A percentile compares a stretch with the other conserved stretches of the same genome.
Evolutionary conservation across 805 yeast species (phyloP).

Genomic region (Cyberlindnera maclurae): DNA sequence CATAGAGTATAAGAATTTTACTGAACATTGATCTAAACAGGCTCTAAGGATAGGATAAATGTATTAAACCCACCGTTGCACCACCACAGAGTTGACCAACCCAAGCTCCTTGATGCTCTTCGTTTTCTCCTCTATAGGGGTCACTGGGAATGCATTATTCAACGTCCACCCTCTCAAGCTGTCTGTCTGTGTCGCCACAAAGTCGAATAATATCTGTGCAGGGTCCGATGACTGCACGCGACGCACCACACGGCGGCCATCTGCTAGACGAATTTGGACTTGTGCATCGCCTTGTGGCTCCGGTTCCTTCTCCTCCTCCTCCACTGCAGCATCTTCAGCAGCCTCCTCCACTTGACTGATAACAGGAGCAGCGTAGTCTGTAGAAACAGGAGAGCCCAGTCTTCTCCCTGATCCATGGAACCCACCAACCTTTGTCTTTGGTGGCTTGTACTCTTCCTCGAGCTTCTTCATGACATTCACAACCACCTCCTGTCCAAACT

Average conservation of each 20-base stretch:
- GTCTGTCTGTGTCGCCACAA: constrained; percentile 44
- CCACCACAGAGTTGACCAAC: constrained; percentile 75
- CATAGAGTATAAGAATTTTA: not conserved
- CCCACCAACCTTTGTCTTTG: constrained; percentile 56
- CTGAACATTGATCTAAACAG: not conserved
- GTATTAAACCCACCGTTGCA: constrained; percentile 64
- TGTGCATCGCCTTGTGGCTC: constrained; percentile 53
- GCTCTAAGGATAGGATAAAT: not conserved
- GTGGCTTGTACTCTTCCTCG: constrained; percentile 76
- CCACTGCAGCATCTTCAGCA: not conserved
- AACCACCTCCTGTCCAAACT: constrained; percentile 88
- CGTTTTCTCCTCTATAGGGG: constrained; percentile 52
- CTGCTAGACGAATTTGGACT: constrained; percentile 79
- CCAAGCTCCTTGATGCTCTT: constrained; percentile 68
- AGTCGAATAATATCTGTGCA: constrained; percentile 60
- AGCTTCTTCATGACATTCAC: constrained; percentile 76
- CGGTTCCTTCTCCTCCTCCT: constrained; percentile 17
- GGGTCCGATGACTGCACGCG: constrained; percentile 60
- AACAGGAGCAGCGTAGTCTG: constrained; percentile 36
- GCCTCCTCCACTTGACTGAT: constrained; percentile 4
- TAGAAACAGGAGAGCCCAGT: constrained; percentile 85
- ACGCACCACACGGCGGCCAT: constrained; percentile 63
- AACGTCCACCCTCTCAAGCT: constrained; percentile 46
- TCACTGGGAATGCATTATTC: constrained; percentile 78
- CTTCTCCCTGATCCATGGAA: constrained; percentile 77